Evolutionary conservation across 163 green algal species (phyloP), one percentile per base, ranked within the genome.

Genomic region (Trebouxia gelatinosa): DNA sequence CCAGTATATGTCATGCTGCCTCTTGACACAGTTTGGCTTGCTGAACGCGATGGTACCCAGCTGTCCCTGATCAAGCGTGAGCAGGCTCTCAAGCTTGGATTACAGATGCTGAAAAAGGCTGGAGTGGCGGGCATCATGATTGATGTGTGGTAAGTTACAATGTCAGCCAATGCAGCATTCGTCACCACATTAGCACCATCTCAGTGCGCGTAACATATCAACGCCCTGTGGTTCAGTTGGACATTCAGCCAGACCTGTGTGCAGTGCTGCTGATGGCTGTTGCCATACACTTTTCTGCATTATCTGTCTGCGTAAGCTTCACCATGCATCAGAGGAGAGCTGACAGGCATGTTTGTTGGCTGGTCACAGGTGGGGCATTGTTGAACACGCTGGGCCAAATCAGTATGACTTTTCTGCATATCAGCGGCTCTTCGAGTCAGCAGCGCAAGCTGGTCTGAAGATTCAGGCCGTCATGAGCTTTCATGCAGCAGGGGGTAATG

Each of bases 1-100:
- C 95, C 95, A 13, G 95, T 99, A 2, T 98, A 93, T 80, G 94
- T 98, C 16, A 99, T 99, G 95, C 91, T 99, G 28, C 95, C 95
- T 6, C 88, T 99, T 65, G 95, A 98, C 83, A 96, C 91, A 11
- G 91, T 98, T 0, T 95, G 89, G 89, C 88, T 97, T 9, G 81
- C 95, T 48, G 86, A 94, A 50, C 81, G 85, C 3, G 87, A 93
- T n/a, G 86, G 84, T 37, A 78, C 48, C 46, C 57, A 39, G 17
- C n/a, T 28, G n/a, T 50, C 86, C 3, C 75, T 93, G 38, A 84
- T 98, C 2, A 95, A 95, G 80, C 92, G 92, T 40, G 92, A 96
- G 79, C 85, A 91, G 37, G 92, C 89, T 0, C 88, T 99, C 48
- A 86, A 93, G 67, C 90, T 92, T 28, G 93, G 89, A 21, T 85